A percentile compares a stretch with the other conserved stretches of the same genome.
Conservation (phyloP, 2,329 filamentous ascomycete genomes). For the Calcarisporium arbuscula region DNA sequence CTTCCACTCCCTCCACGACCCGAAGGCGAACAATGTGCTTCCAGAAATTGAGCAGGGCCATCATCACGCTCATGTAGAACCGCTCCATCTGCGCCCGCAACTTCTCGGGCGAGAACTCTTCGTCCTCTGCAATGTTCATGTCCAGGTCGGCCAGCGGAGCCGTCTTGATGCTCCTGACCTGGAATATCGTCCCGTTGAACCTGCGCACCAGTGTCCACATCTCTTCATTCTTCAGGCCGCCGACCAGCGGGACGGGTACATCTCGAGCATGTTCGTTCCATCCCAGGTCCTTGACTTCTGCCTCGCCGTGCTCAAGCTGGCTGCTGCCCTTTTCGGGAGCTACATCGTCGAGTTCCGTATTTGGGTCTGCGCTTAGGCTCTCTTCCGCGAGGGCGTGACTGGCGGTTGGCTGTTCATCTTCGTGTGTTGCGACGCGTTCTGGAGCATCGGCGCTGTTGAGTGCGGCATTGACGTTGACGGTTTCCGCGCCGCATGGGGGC, state of each 20-base stretch:
- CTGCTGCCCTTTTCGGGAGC: constrained; percentile 35
- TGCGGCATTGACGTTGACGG: too few relatives aligned
- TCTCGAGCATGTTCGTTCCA: constrained; percentile 56
- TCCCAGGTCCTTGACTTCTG: constrained; percentile 60
- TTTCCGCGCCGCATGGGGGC: too few relatives aligned
- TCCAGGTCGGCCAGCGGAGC: constrained; percentile 60
- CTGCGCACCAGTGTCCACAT: constrained; percentile 65
- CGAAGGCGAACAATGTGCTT: constrained; percentile 73
- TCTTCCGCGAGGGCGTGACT: constrained; percentile 31
- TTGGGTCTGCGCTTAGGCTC: constrained; percentile 12
- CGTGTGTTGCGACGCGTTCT: constrained; percentile 12
- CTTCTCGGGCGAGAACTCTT: constrained; percentile 82
- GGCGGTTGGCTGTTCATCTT: constrained; percentile 24
- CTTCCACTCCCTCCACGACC: constrained; percentile 69
- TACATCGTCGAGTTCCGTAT: too few relatives aligned
- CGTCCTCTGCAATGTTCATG: constrained; percentile 73
- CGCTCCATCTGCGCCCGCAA: constrained; percentile 71
- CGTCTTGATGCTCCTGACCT: constrained; percentile 58
- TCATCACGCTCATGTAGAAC: constrained; percentile 72
- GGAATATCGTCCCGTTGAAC: constrained; percentile 65
- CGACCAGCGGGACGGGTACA: constrained; percentile 56
- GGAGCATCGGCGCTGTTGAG: too few relatives aligned
- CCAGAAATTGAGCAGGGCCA: constrained; percentile 56
- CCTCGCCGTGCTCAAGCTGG: constrained; percentile 40
- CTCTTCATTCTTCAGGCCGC: constrained; percentile 65